These are phyloP conservation scores for Nigrospora osmanthi DNA, from an alignment of 2,329 filamentous ascomycete genomes.

Conservation along the genomic window DNA sequence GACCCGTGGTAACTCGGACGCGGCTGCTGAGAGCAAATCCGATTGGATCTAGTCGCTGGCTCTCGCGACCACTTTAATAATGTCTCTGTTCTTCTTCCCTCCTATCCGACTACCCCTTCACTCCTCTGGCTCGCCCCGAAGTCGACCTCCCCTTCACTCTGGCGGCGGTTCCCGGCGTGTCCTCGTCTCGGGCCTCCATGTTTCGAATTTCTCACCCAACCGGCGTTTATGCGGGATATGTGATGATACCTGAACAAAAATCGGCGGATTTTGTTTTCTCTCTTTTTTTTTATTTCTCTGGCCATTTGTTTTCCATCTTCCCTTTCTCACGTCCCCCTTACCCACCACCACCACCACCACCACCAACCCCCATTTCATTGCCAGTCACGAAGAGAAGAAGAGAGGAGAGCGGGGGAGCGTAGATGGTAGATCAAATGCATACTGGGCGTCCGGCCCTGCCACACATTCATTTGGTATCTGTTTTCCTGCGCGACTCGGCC, in stretches of 20 bases:
- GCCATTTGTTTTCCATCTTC: neutral
- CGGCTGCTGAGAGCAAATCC: slow-evolving; percentile 2
- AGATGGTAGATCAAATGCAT: no score
- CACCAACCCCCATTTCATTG: neutral
- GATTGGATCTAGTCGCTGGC: slow-evolving; percentile 17
- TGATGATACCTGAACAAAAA: slow-evolving; percentile 2
- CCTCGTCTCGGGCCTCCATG: no score
- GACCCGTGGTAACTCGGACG: slow-evolving; percentile 12
- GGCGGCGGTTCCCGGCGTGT: no score
- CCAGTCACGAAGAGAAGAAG: neutral
- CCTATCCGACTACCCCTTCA: no score
- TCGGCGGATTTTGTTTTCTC: slow-evolving; percentile 1
- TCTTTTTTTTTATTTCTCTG: neutral
- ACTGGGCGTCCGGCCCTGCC: no score
- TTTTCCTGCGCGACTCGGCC: no score
- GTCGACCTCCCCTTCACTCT: no score
- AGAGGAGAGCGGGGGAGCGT: neutral
- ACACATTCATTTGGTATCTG: no score
- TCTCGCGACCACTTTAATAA: no score
- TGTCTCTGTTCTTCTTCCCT: no score
- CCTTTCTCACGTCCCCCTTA: neutral
- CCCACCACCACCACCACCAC: neutral
- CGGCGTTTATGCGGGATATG: slow-evolving; percentile 1
- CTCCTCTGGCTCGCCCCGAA: no score
- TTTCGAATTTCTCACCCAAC: neutral